Base-by-base conservation (phyloP, 1,284 basidiomycete genomes). In the Cutaneotrichosporon sp. region DNA sequence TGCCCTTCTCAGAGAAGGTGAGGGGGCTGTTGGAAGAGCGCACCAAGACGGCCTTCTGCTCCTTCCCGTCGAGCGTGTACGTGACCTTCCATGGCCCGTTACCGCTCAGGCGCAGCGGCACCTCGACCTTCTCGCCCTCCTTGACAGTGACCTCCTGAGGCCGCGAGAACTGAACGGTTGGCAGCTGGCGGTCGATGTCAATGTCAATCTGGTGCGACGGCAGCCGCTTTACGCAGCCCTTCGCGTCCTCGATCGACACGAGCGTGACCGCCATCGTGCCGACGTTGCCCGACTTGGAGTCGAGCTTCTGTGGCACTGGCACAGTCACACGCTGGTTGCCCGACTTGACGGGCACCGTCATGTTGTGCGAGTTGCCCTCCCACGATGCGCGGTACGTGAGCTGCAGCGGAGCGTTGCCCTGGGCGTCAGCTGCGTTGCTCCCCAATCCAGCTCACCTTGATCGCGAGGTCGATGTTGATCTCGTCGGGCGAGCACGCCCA, bases 401-500 rank as follows among this genome's bases (percentile, higher is more conserved):
- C 69, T 86, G 89, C 88, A 92, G 94, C 0, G 93, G 92, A 7
- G 87, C 87, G n/a, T 87, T 90, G 56, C 93, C 93, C 88, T 91
- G 62, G n/a, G 27, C 33, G 36, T 53, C 45, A 66, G 49, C 33
- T 20, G 27, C 14, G 22, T n/a, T n/a, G 4, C n/a, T n/a, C n/a
- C n/a, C n/a, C n/a, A n/a, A n/a, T n/a, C n/a, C 22, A 53, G 25
- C 51, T 22, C 34, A 53, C 51, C 91, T 85, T 84, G 49, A 95
- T 84, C 45, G 91, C 87, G 29, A 95, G 85, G 56, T 89, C 87
- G 45, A 94, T 83, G 60, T 88, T 84, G 5, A 95, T 86, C 13
- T 81, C 80, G 69, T 85, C 85, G 2, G 90, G 90, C 22, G 87
- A 87, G 74, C 92, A 95, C 13, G 74, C 69, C 52, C 69, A 77